phyloP scores from a whole-genome alignment of 2,329 filamentous ascomycete species.

The Sarocladiaceae sp. region DNA sequence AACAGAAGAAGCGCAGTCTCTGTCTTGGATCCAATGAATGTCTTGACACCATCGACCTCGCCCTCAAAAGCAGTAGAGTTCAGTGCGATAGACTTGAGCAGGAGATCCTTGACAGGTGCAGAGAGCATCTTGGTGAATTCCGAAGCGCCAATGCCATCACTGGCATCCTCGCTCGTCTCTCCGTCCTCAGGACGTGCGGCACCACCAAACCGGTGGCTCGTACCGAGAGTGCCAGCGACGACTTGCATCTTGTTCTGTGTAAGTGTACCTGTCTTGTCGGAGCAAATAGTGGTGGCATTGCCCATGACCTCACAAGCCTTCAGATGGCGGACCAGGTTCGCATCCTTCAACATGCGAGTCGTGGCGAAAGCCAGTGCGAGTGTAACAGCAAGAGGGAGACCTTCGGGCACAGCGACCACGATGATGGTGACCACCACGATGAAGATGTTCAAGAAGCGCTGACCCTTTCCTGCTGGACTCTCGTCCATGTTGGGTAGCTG shows the following conservation, averaged over 20 bases:
- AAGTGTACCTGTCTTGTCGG: constrained; percentile 61
- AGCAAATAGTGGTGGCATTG: constrained; percentile 66
- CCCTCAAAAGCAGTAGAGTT: constrained; percentile 75
- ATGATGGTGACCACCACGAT: constrained; percentile 76
- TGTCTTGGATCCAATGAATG: constrained; percentile 72
- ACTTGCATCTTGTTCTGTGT: constrained; percentile 66
- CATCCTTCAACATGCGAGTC: constrained; percentile 69
- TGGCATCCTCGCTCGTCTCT: constrained; percentile 17
- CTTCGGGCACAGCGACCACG: constrained; percentile 73
- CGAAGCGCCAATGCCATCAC: constrained; percentile 32
- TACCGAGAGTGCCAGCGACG: constrained; percentile 54
- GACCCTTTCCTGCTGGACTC: constrained; percentile 67
- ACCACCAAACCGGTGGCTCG: constrained; percentile 47
- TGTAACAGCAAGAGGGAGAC: constrained; percentile 70
- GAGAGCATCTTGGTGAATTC: constrained; percentile 43
- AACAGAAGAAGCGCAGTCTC: constrained; percentile 69
- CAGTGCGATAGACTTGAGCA: constrained; percentile 54
- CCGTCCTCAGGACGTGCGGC: constrained; percentile 10
- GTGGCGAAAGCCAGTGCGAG: constrained; percentile 71
- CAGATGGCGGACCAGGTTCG: constrained; percentile 69
- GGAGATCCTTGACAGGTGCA: constrained; percentile 41
- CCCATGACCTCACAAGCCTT: constrained; percentile 79
- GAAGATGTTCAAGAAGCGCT: constrained; percentile 68
- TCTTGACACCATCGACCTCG: constrained; percentile 57
- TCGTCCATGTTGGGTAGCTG: constrained; percentile 46